phyloP scores from a whole-genome alignment of 176 grass and related monocot species.

The Poa pratensis region DNA sequence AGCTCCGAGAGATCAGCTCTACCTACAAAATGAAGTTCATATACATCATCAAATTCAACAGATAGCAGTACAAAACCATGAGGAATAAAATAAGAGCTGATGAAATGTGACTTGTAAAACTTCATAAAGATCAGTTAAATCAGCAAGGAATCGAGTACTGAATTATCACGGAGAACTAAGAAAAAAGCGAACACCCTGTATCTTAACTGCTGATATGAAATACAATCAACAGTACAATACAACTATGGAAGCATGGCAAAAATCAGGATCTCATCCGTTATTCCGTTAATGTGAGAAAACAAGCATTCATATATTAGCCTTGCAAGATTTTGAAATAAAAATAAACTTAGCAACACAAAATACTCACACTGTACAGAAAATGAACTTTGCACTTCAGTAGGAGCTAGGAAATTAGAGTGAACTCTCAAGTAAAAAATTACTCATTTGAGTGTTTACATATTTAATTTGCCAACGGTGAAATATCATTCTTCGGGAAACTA shows the following conservation, averaged over 20 bases:
- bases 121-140: background rate
- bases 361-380: background rate
- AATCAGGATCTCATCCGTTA: background rate
- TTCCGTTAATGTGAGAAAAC: background rate
- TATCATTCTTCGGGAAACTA: background rate
- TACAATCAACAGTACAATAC: background rate
- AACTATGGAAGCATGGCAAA: background rate
- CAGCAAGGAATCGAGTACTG: background rate
- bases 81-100: background rate
- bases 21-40: constrained; percentile 50
- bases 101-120: background rate
- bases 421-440: background rate
- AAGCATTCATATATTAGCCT: background rate
- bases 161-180: background rate
- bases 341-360: too few species aligned
- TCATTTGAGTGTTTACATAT: background rate
- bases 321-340: background rate
- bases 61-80: constrained; percentile 15
- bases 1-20: constrained; percentile 67
- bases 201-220: constrained; percentile 7
- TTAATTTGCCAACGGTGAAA: background rate
- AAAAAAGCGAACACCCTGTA: background rate
- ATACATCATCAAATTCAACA: constrained; percentile 17
- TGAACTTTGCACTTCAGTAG: background rate
- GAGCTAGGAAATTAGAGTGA: background rate